phyloP scores from a whole-genome alignment of 331 rosid genomes.

The Stylosanthes scabra region DNA sequence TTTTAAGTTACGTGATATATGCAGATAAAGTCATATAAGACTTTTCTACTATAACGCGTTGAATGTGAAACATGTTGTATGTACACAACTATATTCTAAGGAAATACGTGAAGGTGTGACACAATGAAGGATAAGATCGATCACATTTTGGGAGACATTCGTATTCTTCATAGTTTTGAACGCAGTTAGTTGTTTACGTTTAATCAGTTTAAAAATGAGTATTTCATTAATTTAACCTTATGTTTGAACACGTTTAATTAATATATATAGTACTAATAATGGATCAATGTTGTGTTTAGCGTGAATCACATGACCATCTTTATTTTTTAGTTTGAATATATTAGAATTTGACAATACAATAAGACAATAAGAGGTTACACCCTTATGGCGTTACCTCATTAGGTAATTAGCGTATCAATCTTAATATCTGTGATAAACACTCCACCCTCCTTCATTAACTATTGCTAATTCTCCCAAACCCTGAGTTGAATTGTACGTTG shows the following conservation, averaged over 20 bases:
- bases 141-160: background rate
- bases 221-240: no score
- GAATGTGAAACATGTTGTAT: slow-evolving; percentile 12
- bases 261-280: no score
- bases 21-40: slow-evolving; percentile 28
- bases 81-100: background rate
- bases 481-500: no score
- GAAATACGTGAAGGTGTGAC: slow-evolving; percentile 35
- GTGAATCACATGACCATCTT: background rate
- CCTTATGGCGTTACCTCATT: no score
- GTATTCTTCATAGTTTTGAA: background rate
- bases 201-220: background rate
- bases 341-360: no score
- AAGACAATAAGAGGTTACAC: no score
- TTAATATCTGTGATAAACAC: background rate
- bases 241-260: no score
- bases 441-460: background rate
- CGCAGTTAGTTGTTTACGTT: background rate
- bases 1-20: background rate
- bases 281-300: background rate
- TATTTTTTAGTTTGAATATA: no score
- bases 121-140: slow-evolving; percentile 29
- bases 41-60: slow-evolving; percentile 32
- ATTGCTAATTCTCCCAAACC: no score
- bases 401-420: no score